Conservation (phyloP, 371 early-diverging fungal genomes). For the Rhizopus microsporus region DNA sequence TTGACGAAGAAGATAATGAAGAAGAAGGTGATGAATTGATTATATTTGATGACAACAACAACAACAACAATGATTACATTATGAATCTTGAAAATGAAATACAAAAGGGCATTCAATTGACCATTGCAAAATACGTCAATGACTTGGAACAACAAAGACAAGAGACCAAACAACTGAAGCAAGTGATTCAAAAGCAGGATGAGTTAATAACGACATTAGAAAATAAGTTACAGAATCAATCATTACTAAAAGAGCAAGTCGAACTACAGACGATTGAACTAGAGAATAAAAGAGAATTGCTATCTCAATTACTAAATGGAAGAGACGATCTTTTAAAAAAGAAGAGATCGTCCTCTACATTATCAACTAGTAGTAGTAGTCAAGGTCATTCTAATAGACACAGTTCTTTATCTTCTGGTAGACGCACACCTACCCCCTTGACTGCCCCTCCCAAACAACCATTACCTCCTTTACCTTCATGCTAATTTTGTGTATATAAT, state of each 20-base stretch:
- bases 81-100: constrained; percentile 14
- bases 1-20: constrained; percentile 13
- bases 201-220: constrained; percentile 41
- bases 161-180: constrained; percentile 24
- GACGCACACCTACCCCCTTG: constrained; percentile 20
- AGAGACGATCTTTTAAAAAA: constrained; percentile 30
- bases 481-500: neutral
- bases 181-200: constrained; percentile 44
- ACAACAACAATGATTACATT: neutral
- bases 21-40: constrained; percentile 6
- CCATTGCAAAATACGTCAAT: constrained; percentile 35
- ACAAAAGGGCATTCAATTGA: constrained; percentile 35
- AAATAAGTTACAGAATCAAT: constrained; percentile 19
- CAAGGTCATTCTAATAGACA: constrained; percentile 8
- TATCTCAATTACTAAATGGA: constrained; percentile 39
- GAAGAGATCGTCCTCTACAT: constrained; percentile 29
- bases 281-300: constrained; percentile 38
- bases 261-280: constrained; percentile 39
- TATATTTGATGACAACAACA: constrained; percentile 9
- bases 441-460: constrained; percentile 31
- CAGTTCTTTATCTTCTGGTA: constrained; percentile 12
- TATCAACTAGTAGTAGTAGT: constrained; percentile 16
- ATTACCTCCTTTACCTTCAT: constrained; percentile 24
- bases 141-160: constrained; percentile 36
- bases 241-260: constrained; percentile 30